These are phyloP conservation scores for Knoxdaviesia capensis DNA, from an alignment of 2,329 filamentous ascomycete species.

Conservation along the genomic window DNA sequence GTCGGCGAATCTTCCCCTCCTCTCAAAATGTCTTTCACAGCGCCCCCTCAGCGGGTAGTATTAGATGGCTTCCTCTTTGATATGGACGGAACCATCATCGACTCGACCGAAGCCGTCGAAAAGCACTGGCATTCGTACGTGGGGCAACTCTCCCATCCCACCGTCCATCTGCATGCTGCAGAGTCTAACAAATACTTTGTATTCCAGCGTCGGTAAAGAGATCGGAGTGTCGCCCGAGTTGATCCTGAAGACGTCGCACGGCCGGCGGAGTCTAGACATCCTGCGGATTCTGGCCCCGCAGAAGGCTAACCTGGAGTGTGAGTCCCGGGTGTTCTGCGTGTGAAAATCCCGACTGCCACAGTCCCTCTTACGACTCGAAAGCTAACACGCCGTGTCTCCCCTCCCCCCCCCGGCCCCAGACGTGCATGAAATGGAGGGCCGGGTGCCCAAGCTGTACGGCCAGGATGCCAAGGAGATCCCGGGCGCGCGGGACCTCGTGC, in stretches of 20 bases:
- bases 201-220: slow-evolving; percentile 50
- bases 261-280: slow-evolving; percentile 72
- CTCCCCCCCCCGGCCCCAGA: slow-evolving; percentile 27
- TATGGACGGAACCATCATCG: slow-evolving; percentile 71
- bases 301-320: slow-evolving; percentile 86
- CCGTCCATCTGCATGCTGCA: too few species aligned
- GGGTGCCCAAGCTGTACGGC: slow-evolving; percentile 59
- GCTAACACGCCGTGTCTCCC: background rate
- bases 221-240: slow-evolving; percentile 67
- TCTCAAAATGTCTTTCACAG: slow-evolving; percentile 13
- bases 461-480: slow-evolving; percentile 68
- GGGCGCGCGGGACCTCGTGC: slow-evolving; percentile 53
- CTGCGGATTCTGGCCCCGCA: slow-evolving; percentile 61
- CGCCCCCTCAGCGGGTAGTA: slow-evolving; percentile 22
- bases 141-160: background rate
- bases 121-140: slow-evolving; percentile 57
- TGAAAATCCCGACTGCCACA: background rate
- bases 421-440: slow-evolving; percentile 56
- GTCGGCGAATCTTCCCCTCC: background rate
- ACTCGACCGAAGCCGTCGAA: slow-evolving; percentile 56
- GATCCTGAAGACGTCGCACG: slow-evolving; percentile 82
- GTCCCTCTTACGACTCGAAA: background rate
- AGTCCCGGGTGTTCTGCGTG: too few species aligned
- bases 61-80: slow-evolving; percentile 46
- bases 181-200: too few species aligned